Percentiles rank a stretch among this genome's conserved stretches.
Evolutionary conservation across 306 rosid genomes (phyloP).

Genomic region (Castanea mollissima): DNA sequence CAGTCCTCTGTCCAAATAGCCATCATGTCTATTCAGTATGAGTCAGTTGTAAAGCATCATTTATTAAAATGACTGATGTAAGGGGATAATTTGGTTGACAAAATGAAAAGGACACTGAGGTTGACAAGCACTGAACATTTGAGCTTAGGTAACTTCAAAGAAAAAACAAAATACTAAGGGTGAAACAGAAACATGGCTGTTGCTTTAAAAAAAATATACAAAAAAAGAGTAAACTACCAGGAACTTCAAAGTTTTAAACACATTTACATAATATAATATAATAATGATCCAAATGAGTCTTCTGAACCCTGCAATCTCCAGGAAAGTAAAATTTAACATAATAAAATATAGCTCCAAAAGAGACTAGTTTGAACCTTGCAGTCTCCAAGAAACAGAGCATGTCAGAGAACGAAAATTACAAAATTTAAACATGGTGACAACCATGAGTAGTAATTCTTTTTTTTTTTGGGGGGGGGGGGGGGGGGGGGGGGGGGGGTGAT

Average conservation of each 20-base stretch:
- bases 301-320: conserved; percentile 12
- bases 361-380: background rate
- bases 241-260: background rate
- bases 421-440: conserved; percentile 9
- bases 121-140: conserved; percentile 4
- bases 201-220: background rate
- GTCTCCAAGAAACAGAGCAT: conserved; percentile 14
- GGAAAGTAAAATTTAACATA: background rate
- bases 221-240: background rate
- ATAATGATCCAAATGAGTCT: background rate
- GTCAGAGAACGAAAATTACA: background rate
- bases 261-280: background rate
- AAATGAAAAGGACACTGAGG: conserved; percentile 1
- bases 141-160: conserved; percentile 6
- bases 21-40: conserved; percentile 25
- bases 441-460: background rate
- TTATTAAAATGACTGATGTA: background rate
- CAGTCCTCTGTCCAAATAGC: conserved; percentile 74
- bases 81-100: background rate
- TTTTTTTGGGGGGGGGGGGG: no score
- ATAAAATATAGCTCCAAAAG: background rate
- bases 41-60: conserved; percentile 1
- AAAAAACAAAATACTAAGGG: conserved; percentile 2
- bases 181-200: background rate
- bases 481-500: no score